Evolutionary conservation across 768 basidiomycete species (phyloP).

Genomic region (Paxillus involutus): DNA sequence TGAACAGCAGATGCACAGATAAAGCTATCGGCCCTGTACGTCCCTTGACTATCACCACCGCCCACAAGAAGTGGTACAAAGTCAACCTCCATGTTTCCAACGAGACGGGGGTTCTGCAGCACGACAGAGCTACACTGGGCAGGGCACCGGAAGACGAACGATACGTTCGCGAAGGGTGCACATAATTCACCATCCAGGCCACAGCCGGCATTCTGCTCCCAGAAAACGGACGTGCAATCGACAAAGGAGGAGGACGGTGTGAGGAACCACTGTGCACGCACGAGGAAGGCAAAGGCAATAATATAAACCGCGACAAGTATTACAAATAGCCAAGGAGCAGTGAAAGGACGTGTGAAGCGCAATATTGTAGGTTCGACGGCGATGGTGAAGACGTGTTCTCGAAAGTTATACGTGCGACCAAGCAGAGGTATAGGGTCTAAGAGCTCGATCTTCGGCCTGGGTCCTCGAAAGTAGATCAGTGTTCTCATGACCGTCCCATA

Average conservation of each 20-base stretch:
- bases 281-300: constrained; percentile 69
- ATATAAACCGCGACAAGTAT: constrained; percentile 63
- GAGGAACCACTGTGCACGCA: constrained; percentile 70
- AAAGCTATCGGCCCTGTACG: constrained; percentile 84
- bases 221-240: constrained; percentile 69
- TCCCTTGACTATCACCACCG: constrained; percentile 70
- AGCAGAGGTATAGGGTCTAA: constrained; percentile 57
- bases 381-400: constrained; percentile 35
- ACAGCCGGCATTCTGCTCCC: constrained; percentile 67
- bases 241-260: constrained; percentile 64
- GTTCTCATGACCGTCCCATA: constrained; percentile 6
- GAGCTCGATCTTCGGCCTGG: constrained; percentile 53
- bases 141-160: constrained; percentile 80
- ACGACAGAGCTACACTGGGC: constrained; percentile 64
- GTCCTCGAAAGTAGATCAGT: constrained; percentile 52
- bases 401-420: constrained; percentile 44
- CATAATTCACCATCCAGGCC: constrained; percentile 70
- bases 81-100: constrained; percentile 64
- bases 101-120: constrained; percentile 69
- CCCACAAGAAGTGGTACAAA: constrained; percentile 80
- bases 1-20: constrained; percentile 84
- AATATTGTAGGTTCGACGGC: constrained; percentile 57
- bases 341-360: constrained; percentile 50
- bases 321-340: constrained; percentile 52
- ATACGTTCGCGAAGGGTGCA: constrained; percentile 57